Base-by-base conservation (phyloP, 2,329 filamentous ascomycete species). In the Penicillium sp. region DNA sequence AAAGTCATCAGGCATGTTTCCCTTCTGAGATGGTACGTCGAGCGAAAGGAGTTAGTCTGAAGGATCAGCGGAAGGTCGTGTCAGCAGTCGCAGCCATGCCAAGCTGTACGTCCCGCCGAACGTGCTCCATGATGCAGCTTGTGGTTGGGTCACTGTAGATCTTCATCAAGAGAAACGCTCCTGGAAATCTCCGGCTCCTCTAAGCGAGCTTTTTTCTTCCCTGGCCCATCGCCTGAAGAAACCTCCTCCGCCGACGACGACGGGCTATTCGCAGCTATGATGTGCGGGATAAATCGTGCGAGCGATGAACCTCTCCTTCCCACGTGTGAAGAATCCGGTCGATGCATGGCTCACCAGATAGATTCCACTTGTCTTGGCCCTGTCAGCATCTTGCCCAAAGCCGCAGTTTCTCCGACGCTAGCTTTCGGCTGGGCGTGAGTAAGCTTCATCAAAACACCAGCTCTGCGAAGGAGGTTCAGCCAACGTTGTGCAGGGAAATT, bases 381-480 rank as follows among this genome's bases (percentile, higher is more conserved):
- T 26, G 4, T 11, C 5, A 12, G n/a, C n/a, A 6, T 45, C 24
- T n/a, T 32, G 13, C 43, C 34, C 24, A 26, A 38, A 39, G 5
- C 2, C 12, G 36, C 43, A 45, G 29, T 26, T 45, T 25, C 43
- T 45, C 43, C 43, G 43, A 39, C 13, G 9, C 43, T 45, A 39
- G 27, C 34, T 39, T 18, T 28, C 35, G n/a, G 26, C 6, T 38
- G 13, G 13, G 12, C 4, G 24, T 8, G 29, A 32, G 29, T 32
- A 8, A 11, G 29, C 29, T 32, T 32, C 3, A 32, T 5, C 8
- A 32, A 32, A 11, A 32, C 29, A 32, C 18, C 37, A 45, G 43
- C 28, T 24, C 27, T 27, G 32, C 13, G 8, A 24, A 37, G 2
- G 12, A 12, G 9, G 5, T 37, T 2, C n/a, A 7, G 9, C 3